Base-by-base conservation (phyloP, 176 grass and related monocot species). In the Alloteropsis semialata region DNA sequence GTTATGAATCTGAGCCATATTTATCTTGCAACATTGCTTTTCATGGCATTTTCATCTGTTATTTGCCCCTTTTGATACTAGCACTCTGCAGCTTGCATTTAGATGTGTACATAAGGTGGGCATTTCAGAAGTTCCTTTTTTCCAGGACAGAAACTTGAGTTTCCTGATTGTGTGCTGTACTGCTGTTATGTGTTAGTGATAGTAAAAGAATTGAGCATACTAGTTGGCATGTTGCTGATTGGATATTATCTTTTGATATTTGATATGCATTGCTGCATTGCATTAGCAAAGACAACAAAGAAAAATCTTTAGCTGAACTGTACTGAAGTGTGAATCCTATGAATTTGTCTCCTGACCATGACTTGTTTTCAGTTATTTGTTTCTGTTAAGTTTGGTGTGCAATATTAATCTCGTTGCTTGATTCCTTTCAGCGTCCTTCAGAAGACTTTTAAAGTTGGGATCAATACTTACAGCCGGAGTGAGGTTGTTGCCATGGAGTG, bases 401-500 rank as follows among this genome's bases (percentile, higher is more conserved):
- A 56, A 54, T 60, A 77, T 21, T 61, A 72, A 72, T 58, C 53
- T 88, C 22, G 28, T 76, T 39, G 16, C 15, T 66, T 80, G 56
- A 48, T 64, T 49, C 30, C 67, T 82, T 83, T 82, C 96, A 99
- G 96, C 17, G 75, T 96, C 77, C 54, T 87, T 71, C 82, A 88
- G 56, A 88, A 82, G 58, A 55, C 36, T 22, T 96, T 95, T 80
- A 83, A 24, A 74, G 85, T 96, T 64, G 93, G 88, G 36, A 79
- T 80, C 70, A 99, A 93, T 51, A 76, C 81, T 53, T 94, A 92
- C 85, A 92, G 76, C 85, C 76, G 65, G 73, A 92, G 25, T 14
- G 96, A 99, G 83, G 89, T 99, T 4, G 91, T 99, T 28, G 87
- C 96, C 50, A 96, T 99, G 96, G 96, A 99, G 69, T 99, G 96